phyloP scores from a whole-genome alignment of 2,329 filamentous ascomycete genomes.

The Botrytis paeoniae region DNA sequence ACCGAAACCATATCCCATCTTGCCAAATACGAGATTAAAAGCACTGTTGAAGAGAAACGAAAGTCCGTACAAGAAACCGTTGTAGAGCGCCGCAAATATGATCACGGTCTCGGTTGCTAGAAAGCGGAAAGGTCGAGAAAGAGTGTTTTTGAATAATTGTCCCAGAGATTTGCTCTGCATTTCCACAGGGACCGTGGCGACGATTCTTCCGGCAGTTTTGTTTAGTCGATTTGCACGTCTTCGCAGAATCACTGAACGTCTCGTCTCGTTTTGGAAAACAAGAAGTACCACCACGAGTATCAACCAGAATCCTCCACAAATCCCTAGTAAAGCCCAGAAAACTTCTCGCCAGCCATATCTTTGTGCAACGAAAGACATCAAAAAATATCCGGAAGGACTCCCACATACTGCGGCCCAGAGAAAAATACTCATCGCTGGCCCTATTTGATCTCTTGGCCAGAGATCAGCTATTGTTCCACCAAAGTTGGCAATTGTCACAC shows the following conservation, averaged over 20 bases:
- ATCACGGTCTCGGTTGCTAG: constrained; percentile 58
- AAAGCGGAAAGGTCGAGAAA: constrained; percentile 48
- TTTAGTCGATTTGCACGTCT: constrained; percentile 2
- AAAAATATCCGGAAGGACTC: constrained; percentile 40
- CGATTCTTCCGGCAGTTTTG: background rate
- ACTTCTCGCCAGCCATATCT: constrained; percentile 20
- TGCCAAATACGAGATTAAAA: constrained; percentile 47
- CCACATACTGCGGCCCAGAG: constrained; percentile 45
- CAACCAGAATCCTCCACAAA: constrained; percentile 24
- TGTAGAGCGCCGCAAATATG: constrained; percentile 59
- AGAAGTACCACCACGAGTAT: constrained; percentile 18
- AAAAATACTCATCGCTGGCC: constrained; percentile 41
- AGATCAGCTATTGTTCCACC: constrained; percentile 39
- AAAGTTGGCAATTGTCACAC: constrained; percentile 40
- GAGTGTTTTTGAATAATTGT: constrained; percentile 17
- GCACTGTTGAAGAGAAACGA: constrained; percentile 42
- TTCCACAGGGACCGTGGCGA: constrained; percentile 2
- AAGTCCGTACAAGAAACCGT: constrained; percentile 57
- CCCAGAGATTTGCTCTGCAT: constrained; percentile 16
- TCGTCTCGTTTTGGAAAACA: constrained; percentile 18
- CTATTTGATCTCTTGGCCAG: constrained; percentile 28
- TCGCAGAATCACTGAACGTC: constrained; percentile 20
- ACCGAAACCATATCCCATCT: constrained; percentile 43
- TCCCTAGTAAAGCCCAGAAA: constrained; percentile 25
- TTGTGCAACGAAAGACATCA: constrained; percentile 24